Evolutionary conservation across 2,329 filamentous ascomycete genomes (phyloP).

Genomic region (Tolypocladium tropicale): DNA sequence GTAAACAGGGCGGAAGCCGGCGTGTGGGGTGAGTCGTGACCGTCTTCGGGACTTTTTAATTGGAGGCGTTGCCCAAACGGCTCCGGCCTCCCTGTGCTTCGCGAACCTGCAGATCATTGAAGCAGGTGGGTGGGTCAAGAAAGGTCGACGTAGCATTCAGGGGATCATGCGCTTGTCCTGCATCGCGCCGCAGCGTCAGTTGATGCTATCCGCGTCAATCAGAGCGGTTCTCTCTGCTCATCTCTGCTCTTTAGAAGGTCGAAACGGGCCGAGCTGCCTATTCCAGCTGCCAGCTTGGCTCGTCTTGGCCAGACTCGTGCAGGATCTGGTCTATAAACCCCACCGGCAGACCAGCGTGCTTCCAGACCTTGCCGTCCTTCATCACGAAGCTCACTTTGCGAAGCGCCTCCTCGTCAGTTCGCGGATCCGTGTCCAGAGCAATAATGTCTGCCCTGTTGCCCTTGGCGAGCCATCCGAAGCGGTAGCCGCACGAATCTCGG

Average conservation of each 20-base stretch:
- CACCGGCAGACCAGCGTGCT: slow-evolving; percentile 17
- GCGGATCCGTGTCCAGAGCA: slow-evolving; percentile 8
- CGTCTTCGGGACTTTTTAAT: background rate
- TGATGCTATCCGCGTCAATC: background rate
- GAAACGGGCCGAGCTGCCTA: background rate
- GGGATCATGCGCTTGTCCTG: background rate
- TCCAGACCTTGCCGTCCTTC: slow-evolving; percentile 45
- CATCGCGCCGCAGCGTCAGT: background rate
- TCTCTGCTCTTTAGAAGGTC: background rate
- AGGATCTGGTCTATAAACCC: background rate
- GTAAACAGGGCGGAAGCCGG: background rate
- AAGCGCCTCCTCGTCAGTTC: slow-evolving; percentile 27
- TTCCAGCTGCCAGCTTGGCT: background rate
- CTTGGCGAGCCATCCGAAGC: slow-evolving; percentile 40
- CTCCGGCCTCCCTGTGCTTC: background rate
- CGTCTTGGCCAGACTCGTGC: background rate
- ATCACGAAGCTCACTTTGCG: slow-evolving; percentile 43
- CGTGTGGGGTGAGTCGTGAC: background rate
- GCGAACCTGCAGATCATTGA: background rate
- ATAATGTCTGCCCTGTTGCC: slow-evolving; percentile 16
- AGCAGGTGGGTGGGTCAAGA: background rate
- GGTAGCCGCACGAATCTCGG: slow-evolving; percentile 35
- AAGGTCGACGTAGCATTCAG: background rate
- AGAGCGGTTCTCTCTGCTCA: background rate
- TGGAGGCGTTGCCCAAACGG: background rate